These are phyloP conservation scores for Pythium angustatum DNA, from an alignment of 352 stramenopile species.

Conservation along the genomic window DNA sequence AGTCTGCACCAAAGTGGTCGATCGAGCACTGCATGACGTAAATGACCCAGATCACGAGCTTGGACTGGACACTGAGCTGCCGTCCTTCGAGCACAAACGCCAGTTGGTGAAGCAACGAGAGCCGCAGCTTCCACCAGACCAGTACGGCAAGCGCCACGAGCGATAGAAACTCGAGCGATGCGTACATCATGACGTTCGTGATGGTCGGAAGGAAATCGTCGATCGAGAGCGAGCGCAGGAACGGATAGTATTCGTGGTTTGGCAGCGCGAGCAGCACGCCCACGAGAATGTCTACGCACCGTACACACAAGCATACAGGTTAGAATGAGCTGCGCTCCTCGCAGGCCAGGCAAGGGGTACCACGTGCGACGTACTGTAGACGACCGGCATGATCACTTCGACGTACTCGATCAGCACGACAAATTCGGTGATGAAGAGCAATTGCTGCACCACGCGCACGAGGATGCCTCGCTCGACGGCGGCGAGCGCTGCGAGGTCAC, in stretches of 20 bases:
- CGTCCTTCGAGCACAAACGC: slow-evolving; percentile 22
- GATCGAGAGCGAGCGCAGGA: slow-evolving; percentile 17
- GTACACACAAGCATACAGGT: background rate
- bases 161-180: slow-evolving; percentile 19
- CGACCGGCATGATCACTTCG: slow-evolving; percentile 37
- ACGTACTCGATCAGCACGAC: slow-evolving; percentile 37
- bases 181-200: slow-evolving; percentile 20
- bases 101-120: slow-evolving; percentile 26
- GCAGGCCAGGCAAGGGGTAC: too few species aligned
- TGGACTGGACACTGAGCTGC: slow-evolving; percentile 17
- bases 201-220: slow-evolving; percentile 8
- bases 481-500: slow-evolving; percentile 7
- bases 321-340: background rate
- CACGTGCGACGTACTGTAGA: slow-evolving; percentile 32
- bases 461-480: slow-evolving; percentile 4
- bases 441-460: slow-evolving; percentile 16
- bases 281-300: slow-evolving; percentile 18
- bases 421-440: slow-evolving; percentile 39
- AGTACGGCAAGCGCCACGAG: background rate
- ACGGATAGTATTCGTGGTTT: slow-evolving; percentile 32
- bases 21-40: slow-evolving; percentile 25
- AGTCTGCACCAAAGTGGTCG: slow-evolving; percentile 23
- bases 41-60: slow-evolving; percentile 24
- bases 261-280: slow-evolving; percentile 29
- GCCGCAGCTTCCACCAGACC: slow-evolving; percentile 26